A percentile compares a stretch with the other conserved stretches of the same genome.
Conservation (phyloP, 208 protist genomes). For the Trypanosoma cruzi region DNA sequence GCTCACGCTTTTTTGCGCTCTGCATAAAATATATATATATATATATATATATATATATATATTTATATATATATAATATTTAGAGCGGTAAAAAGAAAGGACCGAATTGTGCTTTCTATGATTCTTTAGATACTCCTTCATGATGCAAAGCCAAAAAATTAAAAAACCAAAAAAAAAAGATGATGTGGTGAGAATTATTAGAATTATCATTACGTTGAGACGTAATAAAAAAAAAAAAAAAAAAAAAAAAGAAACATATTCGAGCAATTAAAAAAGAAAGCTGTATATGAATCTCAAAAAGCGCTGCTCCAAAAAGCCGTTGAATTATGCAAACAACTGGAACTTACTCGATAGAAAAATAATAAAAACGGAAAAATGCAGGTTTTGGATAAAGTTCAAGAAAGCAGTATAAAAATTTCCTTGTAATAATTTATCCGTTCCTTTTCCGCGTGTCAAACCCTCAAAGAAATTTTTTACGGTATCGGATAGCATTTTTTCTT, state of each 20-base stretch:
- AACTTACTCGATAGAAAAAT: slow-evolving; percentile 2
- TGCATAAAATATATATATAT: too few species aligned
- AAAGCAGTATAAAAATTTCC: background rate
- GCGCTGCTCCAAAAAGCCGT: background rate
- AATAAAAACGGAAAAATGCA: background rate
- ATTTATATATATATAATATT: background rate
- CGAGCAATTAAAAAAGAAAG: slow-evolving; percentile 5
- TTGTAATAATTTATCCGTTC: slow-evolving; percentile 1
- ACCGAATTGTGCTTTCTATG: background rate
- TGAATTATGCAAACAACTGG: background rate
- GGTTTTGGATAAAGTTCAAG: background rate
- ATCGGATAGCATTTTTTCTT: background rate
- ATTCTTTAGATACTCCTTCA: background rate
- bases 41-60: too few species aligned
- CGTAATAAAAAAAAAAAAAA: slow-evolving; percentile 24
- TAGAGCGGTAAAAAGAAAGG: background rate
- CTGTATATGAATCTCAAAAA: too few species aligned
- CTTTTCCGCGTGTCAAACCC: slow-evolving; percentile 1
- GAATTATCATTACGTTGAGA: background rate
- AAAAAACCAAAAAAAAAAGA: slow-evolving; percentile 11
- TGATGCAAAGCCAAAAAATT: background rate
- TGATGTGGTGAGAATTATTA: background rate
- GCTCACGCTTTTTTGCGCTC: slow-evolving; percentile 72
- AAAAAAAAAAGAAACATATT: slow-evolving; percentile 14
- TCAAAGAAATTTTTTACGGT: background rate